Evolutionary conservation across 1,139 yeast species (phyloP).

Genomic region (Waltiozyma sp.): DNA sequence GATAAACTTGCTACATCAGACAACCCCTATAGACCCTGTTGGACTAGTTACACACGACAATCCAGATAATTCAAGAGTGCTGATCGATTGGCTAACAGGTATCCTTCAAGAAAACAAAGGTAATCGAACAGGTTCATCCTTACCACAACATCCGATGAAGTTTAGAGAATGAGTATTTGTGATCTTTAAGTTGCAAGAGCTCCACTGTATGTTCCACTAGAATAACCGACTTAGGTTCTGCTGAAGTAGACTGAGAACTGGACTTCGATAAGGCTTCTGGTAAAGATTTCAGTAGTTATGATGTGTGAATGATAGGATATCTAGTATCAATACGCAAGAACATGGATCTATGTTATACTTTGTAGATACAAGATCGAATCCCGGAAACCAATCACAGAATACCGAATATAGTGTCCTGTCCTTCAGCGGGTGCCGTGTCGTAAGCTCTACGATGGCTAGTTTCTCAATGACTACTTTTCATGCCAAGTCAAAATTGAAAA

Average conservation of each 20-base stretch:
- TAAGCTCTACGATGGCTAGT: neutral
- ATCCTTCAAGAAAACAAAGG: neutral
- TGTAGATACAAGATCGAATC: neutral
- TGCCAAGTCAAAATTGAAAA: neutral
- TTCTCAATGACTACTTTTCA: neutral
- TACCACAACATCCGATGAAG: no score
- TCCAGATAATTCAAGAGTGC: neutral
- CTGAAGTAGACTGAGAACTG: no score
- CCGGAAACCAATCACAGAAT: neutral
- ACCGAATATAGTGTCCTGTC: neutral
- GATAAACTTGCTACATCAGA: neutral
- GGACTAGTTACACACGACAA: neutral
- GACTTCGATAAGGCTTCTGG: neutral
- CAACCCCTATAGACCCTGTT: neutral
- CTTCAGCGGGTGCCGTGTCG: neutral
- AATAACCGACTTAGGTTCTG: no score
- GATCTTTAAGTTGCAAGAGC: neutral
- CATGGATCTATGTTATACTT: neutral
- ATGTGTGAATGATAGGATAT: neutral
- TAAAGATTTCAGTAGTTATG: neutral
- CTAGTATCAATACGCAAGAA: neutral
- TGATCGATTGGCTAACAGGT: neutral
- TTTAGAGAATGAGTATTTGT: neutral
- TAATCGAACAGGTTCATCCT: neutral
- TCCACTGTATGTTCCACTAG: no score